A percentile compares a stretch with the other conserved stretches of the same genome.
Conservation (phyloP, 176 grass and related monocot genomes). For the Triticum timopheevii region DNA sequence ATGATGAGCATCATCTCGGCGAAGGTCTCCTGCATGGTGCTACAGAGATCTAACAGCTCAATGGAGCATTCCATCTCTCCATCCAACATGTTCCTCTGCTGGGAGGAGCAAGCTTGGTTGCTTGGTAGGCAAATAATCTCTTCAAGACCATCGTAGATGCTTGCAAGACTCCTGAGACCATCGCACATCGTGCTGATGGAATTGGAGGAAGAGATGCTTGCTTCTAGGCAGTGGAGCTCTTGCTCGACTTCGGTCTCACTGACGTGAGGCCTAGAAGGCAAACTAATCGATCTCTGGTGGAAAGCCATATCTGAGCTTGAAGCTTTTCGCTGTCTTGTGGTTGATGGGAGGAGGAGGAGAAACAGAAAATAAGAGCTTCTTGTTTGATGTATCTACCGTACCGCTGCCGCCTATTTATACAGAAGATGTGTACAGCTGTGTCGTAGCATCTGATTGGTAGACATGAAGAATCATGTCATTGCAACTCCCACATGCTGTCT, state of each 20-base stretch:
- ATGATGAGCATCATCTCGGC: neutral
- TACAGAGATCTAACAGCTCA: neutral
- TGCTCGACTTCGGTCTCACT: neutral
- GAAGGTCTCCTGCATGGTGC: neutral
- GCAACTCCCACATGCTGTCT: neutral
- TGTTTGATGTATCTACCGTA: neutral
- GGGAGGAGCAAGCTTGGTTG: neutral
- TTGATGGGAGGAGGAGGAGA: neutral
- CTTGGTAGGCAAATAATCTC: neutral
- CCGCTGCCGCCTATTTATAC: neutral
- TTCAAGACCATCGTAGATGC: neutral
- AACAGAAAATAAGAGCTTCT: neutral
- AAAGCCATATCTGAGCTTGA: neutral
- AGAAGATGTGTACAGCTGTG: neutral
- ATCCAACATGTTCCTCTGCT: neutral
- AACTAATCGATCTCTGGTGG: neutral
- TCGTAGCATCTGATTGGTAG: neutral
- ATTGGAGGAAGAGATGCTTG: neutral
- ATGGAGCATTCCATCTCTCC: neutral
- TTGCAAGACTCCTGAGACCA: neutral
- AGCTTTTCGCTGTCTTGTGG: neutral
- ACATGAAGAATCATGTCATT: neutral
- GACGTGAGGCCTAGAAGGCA: neutral
- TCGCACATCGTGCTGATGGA: neutral
- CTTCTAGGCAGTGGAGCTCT: neutral